These are phyloP conservation scores for Botrytis galanthina DNA, from an alignment of 2,329 filamentous ascomycete genomes.

Conservation along the genomic window DNA sequence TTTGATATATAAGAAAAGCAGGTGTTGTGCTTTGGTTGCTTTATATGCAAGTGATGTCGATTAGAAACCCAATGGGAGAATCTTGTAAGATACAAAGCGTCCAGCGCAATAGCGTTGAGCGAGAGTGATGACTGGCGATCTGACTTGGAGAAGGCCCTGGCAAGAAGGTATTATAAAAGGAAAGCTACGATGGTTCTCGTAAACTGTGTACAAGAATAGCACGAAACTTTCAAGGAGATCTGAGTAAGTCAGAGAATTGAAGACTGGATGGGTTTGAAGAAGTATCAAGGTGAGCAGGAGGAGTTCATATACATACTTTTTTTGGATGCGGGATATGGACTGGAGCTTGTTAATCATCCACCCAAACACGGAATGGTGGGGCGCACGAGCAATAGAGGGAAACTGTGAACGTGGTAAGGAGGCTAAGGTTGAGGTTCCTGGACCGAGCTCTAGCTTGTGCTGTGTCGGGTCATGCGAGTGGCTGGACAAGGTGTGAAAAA, in stretches of 20 bases:
- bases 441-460: slow-evolving; percentile 25
- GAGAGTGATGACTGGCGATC: slow-evolving; percentile 18
- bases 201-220: slow-evolving; percentile 1
- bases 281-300: slow-evolving; percentile 24
- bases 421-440: slow-evolving; percentile 25
- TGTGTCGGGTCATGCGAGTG: slow-evolving; percentile 31
- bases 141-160: slow-evolving; percentile 12
- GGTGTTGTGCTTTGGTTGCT: neutral
- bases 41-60: neutral
- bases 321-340: slow-evolving; percentile 26
- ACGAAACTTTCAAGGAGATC: slow-evolving; percentile 22
- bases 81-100: slow-evolving; percentile 25
- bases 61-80: slow-evolving; percentile 5
- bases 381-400: slow-evolving; percentile 31
- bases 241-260: slow-evolving; percentile 32
- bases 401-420: slow-evolving; percentile 1
- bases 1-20: neutral
- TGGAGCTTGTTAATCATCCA: slow-evolving; percentile 23
- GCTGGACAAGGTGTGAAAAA: slow-evolving; percentile 27
- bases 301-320: slow-evolving; percentile 36
- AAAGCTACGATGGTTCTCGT: neutral
- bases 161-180: slow-evolving; percentile 13
- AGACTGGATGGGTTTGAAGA: slow-evolving; percentile 24
- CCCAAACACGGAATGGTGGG: slow-evolving; percentile 31
- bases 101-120: slow-evolving; percentile 31